A percentile compares a stretch with the other conserved stretches of the same genome.
phyloP scores from a whole-genome alignment of 2,329 filamentous ascomycete genomes.

The Ambrosiella beaveri region DNA sequence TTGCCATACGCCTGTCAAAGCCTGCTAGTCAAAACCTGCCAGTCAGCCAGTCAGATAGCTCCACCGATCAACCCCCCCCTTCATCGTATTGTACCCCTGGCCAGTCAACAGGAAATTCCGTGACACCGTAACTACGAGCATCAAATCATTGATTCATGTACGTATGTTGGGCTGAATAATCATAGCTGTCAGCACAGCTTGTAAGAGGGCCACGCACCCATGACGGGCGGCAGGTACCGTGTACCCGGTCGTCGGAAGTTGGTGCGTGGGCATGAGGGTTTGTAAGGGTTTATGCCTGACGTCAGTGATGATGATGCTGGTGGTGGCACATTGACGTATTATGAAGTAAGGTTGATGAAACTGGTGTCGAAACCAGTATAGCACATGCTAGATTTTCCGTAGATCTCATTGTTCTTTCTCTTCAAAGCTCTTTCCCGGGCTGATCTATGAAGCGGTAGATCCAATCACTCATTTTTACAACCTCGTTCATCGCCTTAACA shows the following conservation, averaged over 20 bases:
- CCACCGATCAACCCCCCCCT: no score
- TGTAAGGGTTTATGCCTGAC: no score
- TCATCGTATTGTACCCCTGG: background rate
- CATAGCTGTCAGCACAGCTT: background rate
- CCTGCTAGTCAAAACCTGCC: no score
- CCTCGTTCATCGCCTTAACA: conserved; percentile 67
- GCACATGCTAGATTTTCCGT: background rate
- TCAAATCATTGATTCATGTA: background rate
- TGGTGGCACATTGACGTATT: background rate
- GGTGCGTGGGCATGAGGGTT: background rate
- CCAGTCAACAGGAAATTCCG: background rate
- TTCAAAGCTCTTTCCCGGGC: background rate
- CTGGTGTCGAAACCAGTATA: background rate
- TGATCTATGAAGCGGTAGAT: conserved; percentile 46
- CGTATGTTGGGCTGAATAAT: background rate
- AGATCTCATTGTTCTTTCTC: background rate
- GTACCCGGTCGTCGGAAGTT: background rate
- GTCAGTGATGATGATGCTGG: background rate
- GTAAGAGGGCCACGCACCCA: background rate
- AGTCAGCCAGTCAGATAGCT: no score
- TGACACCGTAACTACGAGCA: background rate
- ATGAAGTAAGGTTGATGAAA: background rate
- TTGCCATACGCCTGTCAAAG: background rate
- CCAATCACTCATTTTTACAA: conserved; percentile 79
- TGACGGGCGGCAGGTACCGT: background rate